Conservation (phyloP, 345 rosid genomes). For the Brassica nigra region DNA sequence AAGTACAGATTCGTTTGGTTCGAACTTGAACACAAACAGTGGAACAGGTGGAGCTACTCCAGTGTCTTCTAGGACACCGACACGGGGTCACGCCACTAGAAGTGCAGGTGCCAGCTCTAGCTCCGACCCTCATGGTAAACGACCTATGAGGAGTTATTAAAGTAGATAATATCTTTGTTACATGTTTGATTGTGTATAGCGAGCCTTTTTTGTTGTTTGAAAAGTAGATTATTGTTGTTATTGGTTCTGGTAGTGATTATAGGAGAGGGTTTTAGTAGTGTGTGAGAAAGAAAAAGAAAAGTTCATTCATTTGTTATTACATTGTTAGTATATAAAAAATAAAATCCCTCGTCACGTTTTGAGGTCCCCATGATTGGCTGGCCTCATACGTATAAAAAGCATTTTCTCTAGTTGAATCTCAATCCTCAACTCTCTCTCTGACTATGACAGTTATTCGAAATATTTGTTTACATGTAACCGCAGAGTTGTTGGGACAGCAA, state of each 20-base stretch:
- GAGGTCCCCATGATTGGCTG: background rate
- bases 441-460: background rate
- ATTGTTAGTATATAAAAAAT: background rate
- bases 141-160: slow-evolving; percentile 48
- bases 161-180: slow-evolving; percentile 20
- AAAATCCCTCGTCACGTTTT: background rate
- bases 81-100: slow-evolving; percentile 26
- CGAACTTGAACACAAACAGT: slow-evolving; percentile 46
- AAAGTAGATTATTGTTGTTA: background rate
- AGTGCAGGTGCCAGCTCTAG: slow-evolving; percentile 36
- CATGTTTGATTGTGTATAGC: slow-evolving; percentile 27
- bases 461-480: background rate
- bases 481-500: background rate
- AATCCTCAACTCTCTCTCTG: background rate
- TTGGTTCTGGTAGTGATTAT: background rate
- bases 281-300: background rate
- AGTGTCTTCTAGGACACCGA: slow-evolving; percentile 35
- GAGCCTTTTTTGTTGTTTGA: slow-evolving; percentile 1
- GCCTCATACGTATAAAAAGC: background rate
- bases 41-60: slow-evolving; percentile 35
- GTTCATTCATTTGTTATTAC: slow-evolving; percentile 28
- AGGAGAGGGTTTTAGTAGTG: slow-evolving; percentile 2
- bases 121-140: slow-evolving; percentile 55
- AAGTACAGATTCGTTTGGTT: slow-evolving; percentile 45
- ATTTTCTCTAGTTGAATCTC: background rate